These are phyloP conservation scores for Albugo laibachii DNA, from an alignment of 352 stramenopile genomes.

Conservation along the genomic window DNA sequence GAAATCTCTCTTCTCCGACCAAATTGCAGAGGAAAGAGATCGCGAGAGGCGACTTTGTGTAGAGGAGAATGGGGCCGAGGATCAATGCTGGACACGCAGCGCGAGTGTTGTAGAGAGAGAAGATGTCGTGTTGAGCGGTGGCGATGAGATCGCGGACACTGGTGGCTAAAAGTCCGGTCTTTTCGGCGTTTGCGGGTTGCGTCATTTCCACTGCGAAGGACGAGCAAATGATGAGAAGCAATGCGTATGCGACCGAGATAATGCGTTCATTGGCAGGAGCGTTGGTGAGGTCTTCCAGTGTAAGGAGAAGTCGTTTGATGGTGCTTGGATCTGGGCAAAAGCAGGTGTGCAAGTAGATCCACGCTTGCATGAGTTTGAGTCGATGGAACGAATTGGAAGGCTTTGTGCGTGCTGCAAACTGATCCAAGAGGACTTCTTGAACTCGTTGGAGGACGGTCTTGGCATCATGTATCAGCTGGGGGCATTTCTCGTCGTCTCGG, in stretches of 20 bases:
- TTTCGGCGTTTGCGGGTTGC: constrained; percentile 28
- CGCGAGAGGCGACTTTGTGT: constrained; percentile 37
- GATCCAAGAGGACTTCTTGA: too few relatives aligned
- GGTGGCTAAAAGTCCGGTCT: constrained; percentile 13
- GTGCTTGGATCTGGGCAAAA: too few relatives aligned
- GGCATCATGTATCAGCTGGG: too few relatives aligned
- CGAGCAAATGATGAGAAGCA: constrained; percentile 31
- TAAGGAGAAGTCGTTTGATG: too few relatives aligned
- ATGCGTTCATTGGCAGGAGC: constrained; percentile 7
- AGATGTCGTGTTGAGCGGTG: constrained; percentile 37
- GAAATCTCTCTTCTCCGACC: constrained; percentile 4
- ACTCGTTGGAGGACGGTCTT: too few relatives aligned
- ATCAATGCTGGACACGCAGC: constrained; percentile 30
- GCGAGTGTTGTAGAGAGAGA: constrained; percentile 28
- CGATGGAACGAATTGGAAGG: too few relatives aligned
- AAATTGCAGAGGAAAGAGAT: constrained; percentile 20
- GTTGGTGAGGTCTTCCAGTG: too few relatives aligned
- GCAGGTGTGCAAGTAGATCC: too few relatives aligned
- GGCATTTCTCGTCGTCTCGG: too few relatives aligned
- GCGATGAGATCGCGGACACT: constrained; percentile 7
- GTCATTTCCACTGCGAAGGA: too few relatives aligned
- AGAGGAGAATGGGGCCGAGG: constrained; percentile 38
- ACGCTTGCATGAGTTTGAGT: too few relatives aligned
- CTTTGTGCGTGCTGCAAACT: too few relatives aligned
- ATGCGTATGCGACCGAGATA: constrained; percentile 29